Evolutionary conservation across 73 alveolate species (phyloP).

Genomic region (Tetrahymena borealis): DNA sequence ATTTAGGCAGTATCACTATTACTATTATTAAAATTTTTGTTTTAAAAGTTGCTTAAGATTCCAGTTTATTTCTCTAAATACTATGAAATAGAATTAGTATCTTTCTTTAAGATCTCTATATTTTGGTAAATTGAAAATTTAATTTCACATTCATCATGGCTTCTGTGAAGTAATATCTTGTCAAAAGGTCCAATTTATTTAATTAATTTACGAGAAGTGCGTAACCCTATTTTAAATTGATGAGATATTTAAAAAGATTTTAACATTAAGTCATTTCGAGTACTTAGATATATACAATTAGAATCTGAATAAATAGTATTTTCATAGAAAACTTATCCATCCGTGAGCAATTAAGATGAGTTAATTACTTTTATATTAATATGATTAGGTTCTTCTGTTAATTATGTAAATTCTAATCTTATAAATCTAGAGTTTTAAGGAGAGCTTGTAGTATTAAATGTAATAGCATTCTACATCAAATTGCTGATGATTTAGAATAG

Average conservation of each 20-base stretch:
- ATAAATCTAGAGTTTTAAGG: neutral
- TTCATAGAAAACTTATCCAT: neutral
- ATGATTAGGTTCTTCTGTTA: neutral
- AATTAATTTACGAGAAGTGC: neutral
- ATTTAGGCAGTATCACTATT: too few relatives aligned
- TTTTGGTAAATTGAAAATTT: neutral
- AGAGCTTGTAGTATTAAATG: neutral
- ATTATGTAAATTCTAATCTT: neutral
- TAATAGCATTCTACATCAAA: neutral
- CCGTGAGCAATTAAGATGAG: neutral
- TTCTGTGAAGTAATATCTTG: neutral
- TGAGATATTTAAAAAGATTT: neutral
- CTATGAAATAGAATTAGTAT: neutral
- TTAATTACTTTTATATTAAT: neutral
- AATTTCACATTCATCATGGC: neutral
- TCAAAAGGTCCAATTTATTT: neutral
- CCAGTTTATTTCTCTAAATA: neutral
- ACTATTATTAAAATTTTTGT: too few relatives aligned
- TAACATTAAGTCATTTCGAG: neutral
- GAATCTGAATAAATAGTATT: neutral
- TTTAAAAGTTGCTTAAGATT: too few relatives aligned
- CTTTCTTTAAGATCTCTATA: neutral
- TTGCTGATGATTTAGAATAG: neutral
- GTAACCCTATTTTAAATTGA: neutral
- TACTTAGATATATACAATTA: neutral